phyloP scores from a whole-genome alignment of 2,329 filamentous ascomycete species.

The Hymenoscyphus albidus region DNA sequence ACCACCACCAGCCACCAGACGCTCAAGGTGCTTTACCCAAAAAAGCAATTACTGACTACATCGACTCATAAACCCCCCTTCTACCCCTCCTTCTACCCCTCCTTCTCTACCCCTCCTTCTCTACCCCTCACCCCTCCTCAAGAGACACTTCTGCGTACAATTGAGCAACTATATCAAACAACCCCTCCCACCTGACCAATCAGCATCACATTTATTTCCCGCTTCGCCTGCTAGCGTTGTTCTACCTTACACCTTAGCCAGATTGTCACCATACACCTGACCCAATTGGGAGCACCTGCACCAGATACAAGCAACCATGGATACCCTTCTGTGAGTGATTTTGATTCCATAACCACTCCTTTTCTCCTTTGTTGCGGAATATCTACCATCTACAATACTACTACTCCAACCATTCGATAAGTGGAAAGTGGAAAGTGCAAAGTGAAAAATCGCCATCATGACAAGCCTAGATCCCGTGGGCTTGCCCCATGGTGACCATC shows the following conservation, averaged over 20 bases:
- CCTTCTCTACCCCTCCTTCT: too few relatives aligned
- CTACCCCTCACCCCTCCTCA: not conserved
- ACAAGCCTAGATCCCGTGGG: not conserved
- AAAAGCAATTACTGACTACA: too few relatives aligned
- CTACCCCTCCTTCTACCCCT: too few relatives aligned
- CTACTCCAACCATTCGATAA: not conserved
- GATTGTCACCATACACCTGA: not conserved
- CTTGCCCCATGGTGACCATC: not conserved
- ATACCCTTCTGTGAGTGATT: slow-evolving; percentile 17
- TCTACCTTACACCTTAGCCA: not conserved
- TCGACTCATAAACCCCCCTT: too few relatives aligned
- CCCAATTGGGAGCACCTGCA: not conserved
- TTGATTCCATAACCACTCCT: not conserved
- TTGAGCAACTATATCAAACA: not conserved
- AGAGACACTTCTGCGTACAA: not conserved
- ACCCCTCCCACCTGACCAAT: not conserved
- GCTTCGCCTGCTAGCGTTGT: not conserved
- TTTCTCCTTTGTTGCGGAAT: not conserved
- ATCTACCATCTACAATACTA: not conserved
- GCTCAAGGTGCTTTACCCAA: too few relatives aligned
- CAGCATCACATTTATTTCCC: not conserved
- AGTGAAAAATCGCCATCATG: slow-evolving; percentile 1
- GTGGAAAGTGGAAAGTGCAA: not conserved
- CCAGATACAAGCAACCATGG: slow-evolving; percentile 12
- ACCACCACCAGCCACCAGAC: too few relatives aligned